Conservation (phyloP, 176 grass and related monocot genomes). For the Guadua angustifolia region DNA sequence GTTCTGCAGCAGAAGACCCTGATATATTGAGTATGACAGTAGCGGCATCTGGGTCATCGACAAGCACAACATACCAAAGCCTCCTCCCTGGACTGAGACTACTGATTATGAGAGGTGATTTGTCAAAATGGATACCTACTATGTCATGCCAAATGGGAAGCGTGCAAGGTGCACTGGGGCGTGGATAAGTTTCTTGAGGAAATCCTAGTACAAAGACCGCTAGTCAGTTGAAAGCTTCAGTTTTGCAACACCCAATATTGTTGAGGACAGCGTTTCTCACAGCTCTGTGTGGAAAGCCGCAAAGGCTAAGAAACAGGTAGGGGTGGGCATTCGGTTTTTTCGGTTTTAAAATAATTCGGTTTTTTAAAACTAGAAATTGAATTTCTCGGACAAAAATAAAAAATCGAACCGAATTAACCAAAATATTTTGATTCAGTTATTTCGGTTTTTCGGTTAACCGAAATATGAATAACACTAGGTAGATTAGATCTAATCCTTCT, state of each 20-base stretch:
- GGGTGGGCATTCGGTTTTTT: no score
- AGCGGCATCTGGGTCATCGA: constrained; percentile 80
- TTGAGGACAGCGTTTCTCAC: constrained; percentile 67
- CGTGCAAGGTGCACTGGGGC: constrained; percentile 54
- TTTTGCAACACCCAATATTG: constrained; percentile 72
- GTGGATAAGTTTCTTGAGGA: constrained; percentile 78
- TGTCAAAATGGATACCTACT: constrained; percentile 84
- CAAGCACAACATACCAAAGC: constrained; percentile 82
- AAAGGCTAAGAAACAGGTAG: no score
- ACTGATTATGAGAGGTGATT: constrained; percentile 72
- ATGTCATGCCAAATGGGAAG: constrained; percentile 90
- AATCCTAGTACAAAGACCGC: constrained; percentile 68
- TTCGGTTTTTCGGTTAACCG: no score
- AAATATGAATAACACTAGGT: no score
- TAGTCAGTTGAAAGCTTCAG: constrained; percentile 67
- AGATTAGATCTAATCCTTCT: no score
- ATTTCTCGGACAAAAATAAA: no score
- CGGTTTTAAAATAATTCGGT: no score
- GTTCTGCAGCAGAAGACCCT: constrained; percentile 62
- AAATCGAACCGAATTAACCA: no score
- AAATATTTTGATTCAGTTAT: no score
- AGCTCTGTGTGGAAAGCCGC: constrained; percentile 50
- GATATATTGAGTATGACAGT: constrained; percentile 66
- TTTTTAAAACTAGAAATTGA: no score
- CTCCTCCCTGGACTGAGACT: constrained; percentile 66